Conservation (phyloP, 257 asterid species). For the Petunia axillaris region DNA sequence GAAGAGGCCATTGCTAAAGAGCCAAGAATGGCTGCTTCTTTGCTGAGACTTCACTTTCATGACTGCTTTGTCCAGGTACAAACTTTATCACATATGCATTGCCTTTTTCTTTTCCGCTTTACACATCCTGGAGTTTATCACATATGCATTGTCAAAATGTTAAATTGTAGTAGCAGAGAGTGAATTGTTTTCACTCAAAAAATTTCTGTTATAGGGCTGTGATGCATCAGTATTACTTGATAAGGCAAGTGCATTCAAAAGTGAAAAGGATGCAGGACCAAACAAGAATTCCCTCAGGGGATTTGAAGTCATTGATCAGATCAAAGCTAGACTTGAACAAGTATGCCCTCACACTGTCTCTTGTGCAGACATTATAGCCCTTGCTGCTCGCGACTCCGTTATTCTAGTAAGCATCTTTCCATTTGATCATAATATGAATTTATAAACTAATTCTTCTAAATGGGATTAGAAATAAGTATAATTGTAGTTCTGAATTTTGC, state of each 20-base stretch:
- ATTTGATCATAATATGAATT: no score
- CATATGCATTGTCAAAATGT: no score
- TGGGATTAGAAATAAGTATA: no score
- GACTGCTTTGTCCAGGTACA: conserved; percentile 30
- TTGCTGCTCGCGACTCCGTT: conserved; percentile 69
- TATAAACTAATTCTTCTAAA: not conserved
- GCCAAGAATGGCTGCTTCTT: conserved; percentile 75
- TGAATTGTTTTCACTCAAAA: no score
- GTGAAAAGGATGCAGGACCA: conserved; percentile 73
- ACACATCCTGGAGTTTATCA: no score
- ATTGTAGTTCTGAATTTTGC: not conserved
- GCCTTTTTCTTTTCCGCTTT: not conserved
- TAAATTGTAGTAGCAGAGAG: no score
- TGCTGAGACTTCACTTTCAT: conserved; percentile 36
- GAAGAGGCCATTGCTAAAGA: conserved; percentile 63
- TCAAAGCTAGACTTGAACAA: conserved; percentile 63
- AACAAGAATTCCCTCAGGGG: conserved; percentile 74
- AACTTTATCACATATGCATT: not conserved
- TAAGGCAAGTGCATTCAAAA: conserved; percentile 41
- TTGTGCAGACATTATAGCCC: conserved; percentile 78
- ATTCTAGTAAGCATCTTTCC: conserved; percentile 47
- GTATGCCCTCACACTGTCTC: conserved; percentile 82
- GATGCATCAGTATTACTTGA: conserved; percentile 76
- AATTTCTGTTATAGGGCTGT: conserved; percentile 53
- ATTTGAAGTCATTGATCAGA: conserved; percentile 70